A percentile compares a stretch with the other conserved stretches of the same genome.
phyloP scores from a whole-genome alignment of 257 asterid genomes.

The Ballota nigra region DNA sequence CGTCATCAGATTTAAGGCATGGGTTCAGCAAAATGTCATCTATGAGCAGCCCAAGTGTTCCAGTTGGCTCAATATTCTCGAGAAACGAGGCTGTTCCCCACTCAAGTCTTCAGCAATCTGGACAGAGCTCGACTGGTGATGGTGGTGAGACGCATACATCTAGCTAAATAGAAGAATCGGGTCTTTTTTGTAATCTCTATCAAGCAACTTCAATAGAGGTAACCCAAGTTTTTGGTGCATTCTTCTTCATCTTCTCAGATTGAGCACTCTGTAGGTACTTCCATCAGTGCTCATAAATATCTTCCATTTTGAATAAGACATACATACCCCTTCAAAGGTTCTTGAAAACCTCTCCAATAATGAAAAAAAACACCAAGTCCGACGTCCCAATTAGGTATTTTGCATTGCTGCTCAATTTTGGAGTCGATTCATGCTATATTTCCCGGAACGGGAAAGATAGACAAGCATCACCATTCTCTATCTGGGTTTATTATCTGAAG shows the following conservation, averaged over 20 bases:
- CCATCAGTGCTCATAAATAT: slow-evolving; percentile 48
- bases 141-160: slow-evolving; percentile 54
- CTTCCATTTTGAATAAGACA: slow-evolving; percentile 51
- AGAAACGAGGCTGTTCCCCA: slow-evolving; percentile 41
- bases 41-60: slow-evolving; percentile 37
- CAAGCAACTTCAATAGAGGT: slow-evolving; percentile 18
- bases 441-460: slow-evolving; percentile 41
- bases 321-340: slow-evolving; percentile 27
- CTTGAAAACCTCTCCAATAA: slow-evolving; percentile 36
- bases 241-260: slow-evolving; percentile 34
- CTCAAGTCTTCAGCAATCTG: slow-evolving; percentile 43
- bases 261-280: slow-evolving; percentile 38
- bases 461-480: slow-evolving; percentile 35
- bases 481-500: slow-evolving; percentile 34
- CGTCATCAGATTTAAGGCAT: slow-evolving; percentile 53
- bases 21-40: slow-evolving; percentile 41
- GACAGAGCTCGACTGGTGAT: slow-evolving; percentile 35
- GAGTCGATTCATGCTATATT: slow-evolving; percentile 48
- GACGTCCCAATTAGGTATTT: slow-evolving; percentile 22
- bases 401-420: slow-evolving; percentile 40
- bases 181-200: slow-evolving; percentile 28
- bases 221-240: slow-evolving; percentile 37
- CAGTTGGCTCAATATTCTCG: slow-evolving; percentile 47
- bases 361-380: slow-evolving; percentile 18
- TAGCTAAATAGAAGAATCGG: slow-evolving; percentile 37